These are phyloP conservation scores for Marasmius oreades DNA, from an alignment of 1,284 basidiomycete genomes.

Conservation along the genomic window DNA sequence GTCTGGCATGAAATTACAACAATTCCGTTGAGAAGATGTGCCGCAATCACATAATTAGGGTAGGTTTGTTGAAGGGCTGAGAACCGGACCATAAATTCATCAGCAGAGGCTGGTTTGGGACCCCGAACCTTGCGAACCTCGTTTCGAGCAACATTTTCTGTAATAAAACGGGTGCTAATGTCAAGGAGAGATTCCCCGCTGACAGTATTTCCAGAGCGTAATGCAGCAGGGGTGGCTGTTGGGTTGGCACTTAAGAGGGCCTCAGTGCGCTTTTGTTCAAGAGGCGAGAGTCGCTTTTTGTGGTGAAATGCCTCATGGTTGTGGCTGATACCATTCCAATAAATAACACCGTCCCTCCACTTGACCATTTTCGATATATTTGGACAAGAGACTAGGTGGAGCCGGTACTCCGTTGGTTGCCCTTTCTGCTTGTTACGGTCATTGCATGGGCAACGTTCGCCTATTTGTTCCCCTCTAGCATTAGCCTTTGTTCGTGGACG, in stretches of 20 bases:
- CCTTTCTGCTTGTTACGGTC: not conserved
- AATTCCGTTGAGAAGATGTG: slow-evolving; percentile 1
- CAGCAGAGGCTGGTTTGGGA: not conserved
- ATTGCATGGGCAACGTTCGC: not conserved
- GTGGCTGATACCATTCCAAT: not conserved
- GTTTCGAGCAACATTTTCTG: not conserved
- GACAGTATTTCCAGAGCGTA: not conserved
- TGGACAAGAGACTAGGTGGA: not conserved
- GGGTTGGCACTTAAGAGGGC: not conserved
- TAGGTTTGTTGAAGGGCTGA: slow-evolving; percentile 2
- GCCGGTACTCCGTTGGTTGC: not conserved
- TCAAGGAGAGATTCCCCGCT: too few relatives aligned
- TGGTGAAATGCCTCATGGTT: not conserved
- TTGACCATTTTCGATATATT: not conserved
- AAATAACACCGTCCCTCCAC: not conserved
- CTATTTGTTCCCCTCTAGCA: not conserved
- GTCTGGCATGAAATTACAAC: slow-evolving; percentile 7
- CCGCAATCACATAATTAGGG: slow-evolving; percentile 1
- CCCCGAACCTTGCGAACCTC: not conserved
- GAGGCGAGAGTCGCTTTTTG: not conserved
- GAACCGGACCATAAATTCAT: slow-evolving; percentile 6
- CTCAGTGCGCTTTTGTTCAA: not conserved
- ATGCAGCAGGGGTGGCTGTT: not conserved
- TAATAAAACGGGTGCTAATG: too few relatives aligned
- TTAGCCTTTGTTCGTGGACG: not conserved